Percentiles rank a stretch among this genome's conserved stretches.
Conservation (phyloP, 1,284 basidiomycete genomes). For the Malassezia psittaci region DNA sequence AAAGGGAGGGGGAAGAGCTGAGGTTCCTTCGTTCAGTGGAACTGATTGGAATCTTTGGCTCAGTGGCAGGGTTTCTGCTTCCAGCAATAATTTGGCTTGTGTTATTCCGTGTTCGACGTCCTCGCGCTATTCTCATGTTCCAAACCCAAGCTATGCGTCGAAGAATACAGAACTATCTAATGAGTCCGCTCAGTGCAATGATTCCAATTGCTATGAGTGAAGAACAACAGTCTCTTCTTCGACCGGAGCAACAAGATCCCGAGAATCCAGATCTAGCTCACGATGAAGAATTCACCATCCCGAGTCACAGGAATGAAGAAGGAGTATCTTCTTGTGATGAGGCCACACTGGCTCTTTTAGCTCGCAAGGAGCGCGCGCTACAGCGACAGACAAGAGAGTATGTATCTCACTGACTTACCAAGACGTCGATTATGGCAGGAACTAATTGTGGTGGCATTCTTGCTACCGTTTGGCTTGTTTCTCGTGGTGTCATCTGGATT, state of each 20-base stretch:
- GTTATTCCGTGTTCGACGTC: conserved; percentile 36
- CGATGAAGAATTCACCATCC: conserved; percentile 5
- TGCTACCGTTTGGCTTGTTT: conserved; percentile 29
- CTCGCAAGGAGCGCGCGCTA: conserved; percentile 38
- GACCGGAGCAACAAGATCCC: neutral
- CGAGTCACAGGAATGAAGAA: conserved; percentile 26
- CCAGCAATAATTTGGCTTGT: conserved; percentile 43
- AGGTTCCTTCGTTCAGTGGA: conserved; percentile 35
- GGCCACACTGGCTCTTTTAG: conserved; percentile 36
- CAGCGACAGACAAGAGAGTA: conserved; percentile 27
- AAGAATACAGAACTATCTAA: conserved; percentile 20
- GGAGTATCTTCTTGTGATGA: conserved; percentile 24
- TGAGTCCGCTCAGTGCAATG: conserved; percentile 18
- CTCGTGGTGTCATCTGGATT: conserved; percentile 23
- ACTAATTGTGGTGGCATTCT: conserved; percentile 25
- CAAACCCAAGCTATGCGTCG: conserved; percentile 29
- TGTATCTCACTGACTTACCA: conserved; percentile 20
- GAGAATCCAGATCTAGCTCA: neutral
- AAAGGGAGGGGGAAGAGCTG: conserved; percentile 36
- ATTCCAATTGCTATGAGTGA: neutral
- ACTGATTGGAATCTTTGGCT: conserved; percentile 36
- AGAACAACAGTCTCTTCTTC: conserved; percentile 20
- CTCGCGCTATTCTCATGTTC: conserved; percentile 34
- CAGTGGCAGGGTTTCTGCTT: conserved; percentile 37
- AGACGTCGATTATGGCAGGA: conserved; percentile 12